Evolutionary conservation across 805 yeast genomes (phyloP).

Genomic region (Cyberlindnera galapagoensis): DNA sequence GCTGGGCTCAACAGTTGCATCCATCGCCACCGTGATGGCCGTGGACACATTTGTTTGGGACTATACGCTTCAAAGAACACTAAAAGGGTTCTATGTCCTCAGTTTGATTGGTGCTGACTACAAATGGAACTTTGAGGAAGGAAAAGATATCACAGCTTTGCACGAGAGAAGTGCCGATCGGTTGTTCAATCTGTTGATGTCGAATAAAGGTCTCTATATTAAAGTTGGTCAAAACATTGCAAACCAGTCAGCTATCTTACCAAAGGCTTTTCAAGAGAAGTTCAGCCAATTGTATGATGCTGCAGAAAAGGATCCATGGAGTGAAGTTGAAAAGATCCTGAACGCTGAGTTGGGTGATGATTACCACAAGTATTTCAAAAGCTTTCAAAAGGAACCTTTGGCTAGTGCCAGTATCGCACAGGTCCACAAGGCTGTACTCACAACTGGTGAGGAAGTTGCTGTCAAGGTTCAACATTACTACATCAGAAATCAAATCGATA

Average conservation of each 20-base stretch:
- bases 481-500: constrained; percentile 50
- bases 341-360: constrained; percentile 34
- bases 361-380: constrained; percentile 34
- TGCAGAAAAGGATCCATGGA: constrained; percentile 60
- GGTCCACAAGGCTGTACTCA: constrained; percentile 50
- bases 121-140: constrained; percentile 42
- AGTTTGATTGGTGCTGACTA: constrained; percentile 54
- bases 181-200: constrained; percentile 35
- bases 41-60: constrained; percentile 37
- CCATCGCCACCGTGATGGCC: no score
- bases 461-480: constrained; percentile 62
- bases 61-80: constrained; percentile 47
- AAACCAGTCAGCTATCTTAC: constrained; percentile 64
- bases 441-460: constrained; percentile 48
- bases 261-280: constrained; percentile 52
- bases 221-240: constrained; percentile 79
- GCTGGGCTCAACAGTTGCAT: no score
- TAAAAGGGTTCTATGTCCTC: constrained; percentile 42
- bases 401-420: constrained; percentile 78
- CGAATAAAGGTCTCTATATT: constrained; percentile 59
- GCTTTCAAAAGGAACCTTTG: constrained; percentile 49
- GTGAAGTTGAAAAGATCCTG: constrained; percentile 34
- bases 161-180: constrained; percentile 56
- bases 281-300: constrained; percentile 56
- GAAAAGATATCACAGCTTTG: constrained; percentile 41